phyloP scores from a whole-genome alignment of 257 asterid genomes.

The Jacaranda copaia region DNA sequence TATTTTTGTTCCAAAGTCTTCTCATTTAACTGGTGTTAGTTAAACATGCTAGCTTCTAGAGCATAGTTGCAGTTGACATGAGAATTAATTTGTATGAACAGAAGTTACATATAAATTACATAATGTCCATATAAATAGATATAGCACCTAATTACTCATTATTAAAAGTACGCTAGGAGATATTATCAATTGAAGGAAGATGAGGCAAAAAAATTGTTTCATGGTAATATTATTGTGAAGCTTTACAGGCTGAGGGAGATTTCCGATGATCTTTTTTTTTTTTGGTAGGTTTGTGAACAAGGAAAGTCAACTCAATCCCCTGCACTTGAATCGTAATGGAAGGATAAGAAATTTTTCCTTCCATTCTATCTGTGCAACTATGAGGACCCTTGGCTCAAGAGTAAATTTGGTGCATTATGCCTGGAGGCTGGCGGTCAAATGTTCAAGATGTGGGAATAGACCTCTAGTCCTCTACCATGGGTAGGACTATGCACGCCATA shows the following conservation, averaged over 20 bases:
- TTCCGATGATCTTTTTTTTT: background rate
- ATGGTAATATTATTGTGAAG: too few relatives aligned
- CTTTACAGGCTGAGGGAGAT: background rate
- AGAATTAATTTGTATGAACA: too few relatives aligned
- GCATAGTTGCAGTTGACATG: background rate
- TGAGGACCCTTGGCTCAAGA: background rate
- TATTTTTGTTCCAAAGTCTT: background rate
- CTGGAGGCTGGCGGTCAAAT: too few relatives aligned
- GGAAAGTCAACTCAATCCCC: background rate
- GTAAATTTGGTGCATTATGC: background rate
- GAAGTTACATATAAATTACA: too few relatives aligned
- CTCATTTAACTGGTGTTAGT: background rate
- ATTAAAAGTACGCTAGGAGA: background rate
- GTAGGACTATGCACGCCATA: too few relatives aligned
- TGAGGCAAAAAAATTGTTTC: too few relatives aligned
- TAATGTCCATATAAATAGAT: background rate
- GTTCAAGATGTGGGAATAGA: too few relatives aligned
- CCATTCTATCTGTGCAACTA: background rate
- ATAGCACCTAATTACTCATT: background rate
- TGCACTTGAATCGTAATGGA: too few relatives aligned
- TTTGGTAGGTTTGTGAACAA: background rate
- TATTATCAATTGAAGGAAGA: background rate
- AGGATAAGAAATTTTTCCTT: background rate
- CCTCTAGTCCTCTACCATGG: too few relatives aligned
- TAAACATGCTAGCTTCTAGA: background rate